phyloP scores from a whole-genome alignment of 495 filamentous ascomycete species.

The Talaromyces liani region DNA sequence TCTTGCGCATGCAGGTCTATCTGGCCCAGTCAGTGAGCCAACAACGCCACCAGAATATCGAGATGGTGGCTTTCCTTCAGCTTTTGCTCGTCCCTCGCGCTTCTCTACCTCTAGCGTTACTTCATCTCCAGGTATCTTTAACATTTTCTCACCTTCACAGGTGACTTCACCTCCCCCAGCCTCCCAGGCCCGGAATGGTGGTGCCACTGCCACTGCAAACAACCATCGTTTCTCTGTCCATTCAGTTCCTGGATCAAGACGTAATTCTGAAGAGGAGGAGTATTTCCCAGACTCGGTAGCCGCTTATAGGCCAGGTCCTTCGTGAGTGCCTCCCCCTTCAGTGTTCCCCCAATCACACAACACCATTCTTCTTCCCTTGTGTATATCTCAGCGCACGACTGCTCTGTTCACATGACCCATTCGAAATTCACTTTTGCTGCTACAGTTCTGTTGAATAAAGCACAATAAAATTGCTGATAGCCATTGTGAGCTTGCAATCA shows the following conservation, averaged over 20 bases:
- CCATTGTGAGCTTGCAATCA: conserved; percentile 11
- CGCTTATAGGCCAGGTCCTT: conserved; percentile 27
- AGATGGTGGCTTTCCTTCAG: conserved; percentile 64
- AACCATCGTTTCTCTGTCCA: conserved; percentile 54
- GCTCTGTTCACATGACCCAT: not conserved
- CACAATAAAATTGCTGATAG: not conserved
- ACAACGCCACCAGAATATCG: conserved; percentile 95
- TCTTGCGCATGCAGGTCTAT: conserved; percentile 51
- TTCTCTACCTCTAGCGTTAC: conserved; percentile 78
- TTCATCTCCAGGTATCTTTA: conserved; percentile 70
- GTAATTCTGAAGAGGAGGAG: conserved; percentile 47
- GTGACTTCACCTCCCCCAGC: conserved; percentile 51
- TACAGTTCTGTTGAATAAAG: conserved; percentile 12
- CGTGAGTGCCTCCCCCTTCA: conserved; percentile 26
- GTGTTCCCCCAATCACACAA: not conserved
- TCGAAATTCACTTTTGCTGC: conserved; percentile 6
- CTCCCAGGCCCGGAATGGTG: conserved; percentile 40
- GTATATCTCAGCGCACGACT: not conserved
- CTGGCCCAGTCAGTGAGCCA: conserved; percentile 80
- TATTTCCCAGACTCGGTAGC: conserved; percentile 27
- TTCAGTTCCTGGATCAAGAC: conserved; percentile 79
- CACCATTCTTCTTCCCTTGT: not conserved
- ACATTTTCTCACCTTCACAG: conserved; percentile 64
- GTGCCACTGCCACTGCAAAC: conserved; percentile 18
- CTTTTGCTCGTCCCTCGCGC: conserved; percentile 68